Evolutionary conservation across 192 early-diverging fungal species (phyloP).

Genomic region (Martensiomyces pterosporus): DNA sequence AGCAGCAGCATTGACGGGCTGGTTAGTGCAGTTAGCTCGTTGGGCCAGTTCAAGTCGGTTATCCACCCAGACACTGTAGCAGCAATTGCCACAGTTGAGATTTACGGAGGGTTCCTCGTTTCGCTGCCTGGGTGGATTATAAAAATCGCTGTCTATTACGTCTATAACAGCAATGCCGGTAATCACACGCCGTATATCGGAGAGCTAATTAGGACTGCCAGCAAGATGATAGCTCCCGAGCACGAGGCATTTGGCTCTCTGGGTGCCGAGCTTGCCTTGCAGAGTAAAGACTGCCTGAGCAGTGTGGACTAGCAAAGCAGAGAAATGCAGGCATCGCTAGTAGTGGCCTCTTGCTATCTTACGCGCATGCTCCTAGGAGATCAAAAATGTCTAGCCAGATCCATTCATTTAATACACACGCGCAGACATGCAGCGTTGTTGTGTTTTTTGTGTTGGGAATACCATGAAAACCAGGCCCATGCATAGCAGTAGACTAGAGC

Average conservation of each 20-base stretch:
- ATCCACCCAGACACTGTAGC: conserved; percentile 22
- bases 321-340: too few species aligned
- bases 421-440: too few species aligned
- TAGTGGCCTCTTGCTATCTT: too few species aligned
- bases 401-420: too few species aligned
- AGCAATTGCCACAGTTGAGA: conserved; percentile 16
- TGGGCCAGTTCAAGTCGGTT: conserved; percentile 40
- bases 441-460: too few species aligned
- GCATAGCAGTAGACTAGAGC: not conserved
- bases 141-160: conserved; percentile 13
- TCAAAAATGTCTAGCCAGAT: not conserved
- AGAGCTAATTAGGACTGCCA: conserved; percentile 34
- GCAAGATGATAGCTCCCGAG: conserved; percentile 21
- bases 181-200: conserved; percentile 45
- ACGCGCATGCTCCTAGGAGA: not conserved
- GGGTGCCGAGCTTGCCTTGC: too few species aligned
- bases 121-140: conserved; percentile 20
- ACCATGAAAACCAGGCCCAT: too few species aligned
- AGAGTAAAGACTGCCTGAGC: too few species aligned
- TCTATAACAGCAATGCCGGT: conserved; percentile 29
- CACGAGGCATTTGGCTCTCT: too few species aligned
- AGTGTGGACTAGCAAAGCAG: too few species aligned
- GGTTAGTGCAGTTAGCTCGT: conserved; percentile 5
- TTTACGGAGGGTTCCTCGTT: conserved; percentile 24
- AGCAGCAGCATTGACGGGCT: conserved; percentile 14